These are phyloP conservation scores for Penstemon newberryi DNA, from an alignment of 257 asterid species.

Conservation along the genomic window DNA sequence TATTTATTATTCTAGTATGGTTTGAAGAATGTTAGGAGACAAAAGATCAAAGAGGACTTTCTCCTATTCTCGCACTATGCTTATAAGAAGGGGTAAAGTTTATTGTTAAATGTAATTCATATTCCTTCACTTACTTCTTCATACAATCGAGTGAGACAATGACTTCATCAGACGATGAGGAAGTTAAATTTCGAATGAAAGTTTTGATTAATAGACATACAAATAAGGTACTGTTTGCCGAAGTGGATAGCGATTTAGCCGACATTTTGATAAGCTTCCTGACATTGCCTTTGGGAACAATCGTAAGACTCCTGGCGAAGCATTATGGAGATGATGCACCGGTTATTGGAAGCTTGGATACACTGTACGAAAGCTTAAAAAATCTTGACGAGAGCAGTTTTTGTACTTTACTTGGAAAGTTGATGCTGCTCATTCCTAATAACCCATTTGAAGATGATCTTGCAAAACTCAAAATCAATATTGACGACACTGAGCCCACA, in stretches of 20 bases:
- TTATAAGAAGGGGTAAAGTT: too few species aligned
- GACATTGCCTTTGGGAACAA: conserved; percentile 2
- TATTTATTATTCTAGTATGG: too few species aligned
- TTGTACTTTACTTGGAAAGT: not conserved
- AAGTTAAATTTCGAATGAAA: not conserved
- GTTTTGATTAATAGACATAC: not conserved
- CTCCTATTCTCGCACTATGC: too few species aligned
- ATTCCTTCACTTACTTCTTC: too few species aligned
- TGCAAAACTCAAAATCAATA: conserved; percentile 7
- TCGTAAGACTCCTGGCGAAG: not conserved
- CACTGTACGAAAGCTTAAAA: not conserved
- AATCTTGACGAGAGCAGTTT: not conserved
- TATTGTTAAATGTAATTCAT: too few species aligned
- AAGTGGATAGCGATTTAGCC: not conserved
- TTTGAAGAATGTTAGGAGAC: too few species aligned
- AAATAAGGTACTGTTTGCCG: not conserved
- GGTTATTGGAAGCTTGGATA: conserved; percentile 1
- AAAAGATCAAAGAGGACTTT: too few species aligned
- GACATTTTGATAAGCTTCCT: not conserved
- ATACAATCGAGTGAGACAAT: too few species aligned
- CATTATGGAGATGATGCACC: conserved; percentile 17
- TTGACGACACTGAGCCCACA: not conserved
- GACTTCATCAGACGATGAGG: not conserved
- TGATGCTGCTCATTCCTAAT: conserved; percentile 26
- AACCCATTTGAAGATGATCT: not conserved